Evolutionary conservation across 1,139 yeast species (phyloP).

Genomic region (Geotrichum europaeum): DNA sequence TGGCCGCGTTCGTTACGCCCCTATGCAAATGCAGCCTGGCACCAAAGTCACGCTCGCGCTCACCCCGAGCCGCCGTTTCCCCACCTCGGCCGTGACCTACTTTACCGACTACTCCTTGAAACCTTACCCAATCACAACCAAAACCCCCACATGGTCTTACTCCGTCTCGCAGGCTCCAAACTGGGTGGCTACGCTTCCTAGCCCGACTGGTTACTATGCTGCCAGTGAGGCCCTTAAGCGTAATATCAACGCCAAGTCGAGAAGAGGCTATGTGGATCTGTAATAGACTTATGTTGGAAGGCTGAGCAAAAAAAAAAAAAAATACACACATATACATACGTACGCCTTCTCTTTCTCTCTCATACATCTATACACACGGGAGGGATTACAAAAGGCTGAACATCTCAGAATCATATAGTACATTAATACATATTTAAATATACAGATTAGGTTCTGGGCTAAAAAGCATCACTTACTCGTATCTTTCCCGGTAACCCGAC

Average conservation of each 20-base stretch:
- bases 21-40: constrained; percentile 87
- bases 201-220: constrained; percentile 28
- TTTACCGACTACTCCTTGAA: constrained; percentile 38
- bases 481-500: constrained; percentile 1
- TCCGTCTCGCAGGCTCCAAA: constrained; percentile 58
- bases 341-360: not conserved
- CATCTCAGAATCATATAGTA: not conserved
- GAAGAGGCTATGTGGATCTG: constrained; percentile 15
- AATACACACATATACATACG: not conserved
- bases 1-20: constrained; percentile 70
- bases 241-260: constrained; percentile 17
- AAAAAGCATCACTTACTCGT: not conserved
- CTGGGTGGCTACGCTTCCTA: constrained; percentile 42
- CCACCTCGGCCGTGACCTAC: constrained; percentile 62
- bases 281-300: not conserved
- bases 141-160: constrained; percentile 82
- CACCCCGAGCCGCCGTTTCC: constrained; percentile 28
- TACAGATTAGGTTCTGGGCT: not conserved
- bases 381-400: not conserved
- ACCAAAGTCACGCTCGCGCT: constrained; percentile 46
- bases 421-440: not conserved
- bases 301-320: not conserved
- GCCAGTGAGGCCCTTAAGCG: constrained; percentile 22
- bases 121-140: constrained; percentile 49
- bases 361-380: not conserved